These are phyloP conservation scores for Paraconiothyrium brasiliense DNA, from an alignment of 2,329 filamentous ascomycete genomes.

Conservation along the genomic window DNA sequence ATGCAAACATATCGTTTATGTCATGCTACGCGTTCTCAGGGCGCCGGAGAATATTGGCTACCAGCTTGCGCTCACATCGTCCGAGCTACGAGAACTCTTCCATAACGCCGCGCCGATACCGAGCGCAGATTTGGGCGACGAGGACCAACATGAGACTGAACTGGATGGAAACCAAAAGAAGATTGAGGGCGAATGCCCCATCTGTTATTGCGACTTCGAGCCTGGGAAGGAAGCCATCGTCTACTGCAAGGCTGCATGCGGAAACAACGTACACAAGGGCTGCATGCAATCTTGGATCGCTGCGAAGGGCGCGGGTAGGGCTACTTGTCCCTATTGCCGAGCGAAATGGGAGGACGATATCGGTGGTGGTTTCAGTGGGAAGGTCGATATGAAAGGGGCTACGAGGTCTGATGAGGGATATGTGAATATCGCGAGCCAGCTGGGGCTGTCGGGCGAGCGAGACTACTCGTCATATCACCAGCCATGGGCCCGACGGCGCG, in stretches of 20 bases:
- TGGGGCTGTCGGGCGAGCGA: constrained; percentile 65
- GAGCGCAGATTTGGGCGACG: constrained; percentile 45
- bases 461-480: constrained; percentile 41
- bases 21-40: constrained; percentile 67
- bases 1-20: constrained; percentile 73
- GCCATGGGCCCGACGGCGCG: constrained; percentile 33
- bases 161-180: constrained; percentile 64
- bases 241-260: constrained; percentile 69
- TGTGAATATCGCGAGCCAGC: constrained; percentile 67
- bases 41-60: constrained; percentile 65
- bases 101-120: constrained; percentile 61
- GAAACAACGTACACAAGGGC: constrained; percentile 68
- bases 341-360: constrained; percentile 63
- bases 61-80: constrained; percentile 67
- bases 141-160: constrained; percentile 42
- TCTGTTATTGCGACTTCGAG: constrained; percentile 58
- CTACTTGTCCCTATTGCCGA: constrained; percentile 71
- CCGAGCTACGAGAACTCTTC: constrained; percentile 67
- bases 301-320: constrained; percentile 37
- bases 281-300: constrained; percentile 66
- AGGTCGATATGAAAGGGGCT: constrained; percentile 56
- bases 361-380: constrained; percentile 44
- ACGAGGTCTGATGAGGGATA: constrained; percentile 63
- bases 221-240: constrained; percentile 48
- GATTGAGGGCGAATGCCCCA: constrained; percentile 69